Base-by-base conservation (phyloP, 1,284 basidiomycete species). In the Flammula alnicola region DNA sequence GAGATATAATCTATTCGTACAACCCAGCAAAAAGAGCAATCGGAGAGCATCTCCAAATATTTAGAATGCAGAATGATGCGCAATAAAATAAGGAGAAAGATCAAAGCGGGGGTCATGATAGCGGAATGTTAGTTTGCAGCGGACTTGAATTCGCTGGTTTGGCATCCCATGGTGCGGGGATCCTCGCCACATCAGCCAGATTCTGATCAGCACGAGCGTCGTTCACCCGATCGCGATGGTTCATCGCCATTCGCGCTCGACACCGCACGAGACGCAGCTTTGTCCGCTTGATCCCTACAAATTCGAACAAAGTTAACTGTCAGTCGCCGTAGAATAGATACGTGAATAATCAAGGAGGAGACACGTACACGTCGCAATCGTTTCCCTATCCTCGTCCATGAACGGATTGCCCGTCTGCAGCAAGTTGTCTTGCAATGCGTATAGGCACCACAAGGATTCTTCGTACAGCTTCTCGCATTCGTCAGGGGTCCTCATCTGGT, bases 391-490 rank as follows among this genome's bases (percentile, higher is more conserved):
- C 59, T 94, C 91, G 37, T 93, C 91, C 75, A 86, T 80, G 65
- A 91, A 91, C 1, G 86, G 84, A 56, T 90, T 92, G 10, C 84
- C 88, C 4, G 83, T 85, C 63, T 95, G 90, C 59, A 98, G 77
- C 3, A 91, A 78, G 54, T 95, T 91, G 65, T 99, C 96, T 62
- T 96, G 86, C 4, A 98, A 77, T 0, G 93, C 90, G 57, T 92
- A 91, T 20, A 99, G 75, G 65, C 95, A 90, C 89, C 93, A 96
- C 14, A 97, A 70, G 0, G 94, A 93, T 55, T 93, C 93, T 65
- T 98, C 95, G 71, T 99, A 99, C 29, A 95, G 79, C 63, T 90
- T 88, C 71, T 97, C 90, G 65, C 95, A 97, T 59, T 91, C 87
- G 56, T 94, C 90, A 16, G 85, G 84, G 6, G 74, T 73, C n/a